A percentile compares a stretch with the other conserved stretches of the same genome.
Evolutionary conservation across 331 rosid genomes (phyloP).

Genomic region (Spiraea crenata): DNA sequence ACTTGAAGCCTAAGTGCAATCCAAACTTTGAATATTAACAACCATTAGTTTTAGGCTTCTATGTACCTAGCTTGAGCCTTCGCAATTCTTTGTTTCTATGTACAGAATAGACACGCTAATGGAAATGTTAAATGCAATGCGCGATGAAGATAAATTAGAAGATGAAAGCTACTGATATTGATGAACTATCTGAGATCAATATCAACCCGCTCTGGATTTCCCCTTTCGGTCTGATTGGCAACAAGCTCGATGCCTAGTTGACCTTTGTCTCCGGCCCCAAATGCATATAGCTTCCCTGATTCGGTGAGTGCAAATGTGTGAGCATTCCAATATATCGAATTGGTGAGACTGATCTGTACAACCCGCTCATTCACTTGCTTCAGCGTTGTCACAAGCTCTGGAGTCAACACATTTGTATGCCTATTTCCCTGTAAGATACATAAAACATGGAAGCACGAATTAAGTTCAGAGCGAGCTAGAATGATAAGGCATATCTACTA

Average conservation of each 20-base stretch:
- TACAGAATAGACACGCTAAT: slow-evolving; percentile 58
- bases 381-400: slow-evolving; percentile 74
- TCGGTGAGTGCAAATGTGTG: slow-evolving; percentile 94
- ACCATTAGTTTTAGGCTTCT: slow-evolving; percentile 41
- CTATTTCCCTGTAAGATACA: slow-evolving; percentile 55
- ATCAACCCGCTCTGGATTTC: slow-evolving; percentile 69
- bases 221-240: slow-evolving; percentile 77
- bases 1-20: slow-evolving; percentile 45
- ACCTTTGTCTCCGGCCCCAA: slow-evolving; percentile 96
- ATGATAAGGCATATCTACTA: too few relatives aligned
- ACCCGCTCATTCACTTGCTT: slow-evolving; percentile 74
- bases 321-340: slow-evolving; percentile 96
- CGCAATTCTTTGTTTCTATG: slow-evolving; percentile 45
- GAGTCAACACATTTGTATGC: slow-evolving; percentile 65
- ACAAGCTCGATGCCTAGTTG: slow-evolving; percentile 81
- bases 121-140: slow-evolving; percentile 60
- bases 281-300: slow-evolving; percentile 85
- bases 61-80: slow-evolving; percentile 47
- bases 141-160: slow-evolving; percentile 36
- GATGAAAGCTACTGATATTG: slow-evolving; percentile 2
- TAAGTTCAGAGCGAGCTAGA: not conserved
- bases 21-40: slow-evolving; percentile 39
- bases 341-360: slow-evolving; percentile 88
- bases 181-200: slow-evolving; percentile 64
- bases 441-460: slow-evolving; percentile 13